phyloP scores from a whole-genome alignment of 148 eudicot genomes.

The Tetragonia tetragonoides region DNA sequence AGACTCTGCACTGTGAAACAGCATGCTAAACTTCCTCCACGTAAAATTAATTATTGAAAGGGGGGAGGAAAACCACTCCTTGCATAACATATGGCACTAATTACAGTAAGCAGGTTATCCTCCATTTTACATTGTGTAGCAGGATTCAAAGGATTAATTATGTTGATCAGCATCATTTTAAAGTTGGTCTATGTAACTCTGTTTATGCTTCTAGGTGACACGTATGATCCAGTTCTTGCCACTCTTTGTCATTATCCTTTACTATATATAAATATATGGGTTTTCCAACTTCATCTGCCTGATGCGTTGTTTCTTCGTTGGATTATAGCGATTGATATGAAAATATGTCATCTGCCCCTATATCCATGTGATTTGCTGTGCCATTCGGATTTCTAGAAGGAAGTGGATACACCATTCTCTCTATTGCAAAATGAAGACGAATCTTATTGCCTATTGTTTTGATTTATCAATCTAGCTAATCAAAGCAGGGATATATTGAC shows the following conservation, averaged over 20 bases:
- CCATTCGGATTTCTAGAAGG: background rate
- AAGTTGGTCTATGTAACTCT: background rate
- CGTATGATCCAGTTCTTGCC: background rate
- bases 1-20: background rate
- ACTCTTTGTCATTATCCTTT: background rate
- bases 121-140: background rate
- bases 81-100: constrained; percentile 2
- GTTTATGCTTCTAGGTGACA: too few species aligned
- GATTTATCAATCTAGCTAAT: constrained; percentile 4
- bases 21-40: background rate
- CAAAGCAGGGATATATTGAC: constrained; percentile 1
- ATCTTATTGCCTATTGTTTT: background rate
- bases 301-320: background rate
- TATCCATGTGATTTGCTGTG: background rate
- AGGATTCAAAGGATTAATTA: background rate
- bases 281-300: constrained; percentile 8
- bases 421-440: constrained; percentile 1
- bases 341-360: constrained; percentile 3
- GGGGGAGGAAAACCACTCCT: background rate
- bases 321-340: constrained; percentile 4
- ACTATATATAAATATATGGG: background rate
- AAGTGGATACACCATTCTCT: background rate
- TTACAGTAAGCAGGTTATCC: constrained; percentile 11
- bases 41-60: background rate
- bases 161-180: constrained; percentile 2